phyloP scores from a whole-genome alignment of 2,329 filamentous ascomycete species.

The Huntiella bhutanensis region DNA sequence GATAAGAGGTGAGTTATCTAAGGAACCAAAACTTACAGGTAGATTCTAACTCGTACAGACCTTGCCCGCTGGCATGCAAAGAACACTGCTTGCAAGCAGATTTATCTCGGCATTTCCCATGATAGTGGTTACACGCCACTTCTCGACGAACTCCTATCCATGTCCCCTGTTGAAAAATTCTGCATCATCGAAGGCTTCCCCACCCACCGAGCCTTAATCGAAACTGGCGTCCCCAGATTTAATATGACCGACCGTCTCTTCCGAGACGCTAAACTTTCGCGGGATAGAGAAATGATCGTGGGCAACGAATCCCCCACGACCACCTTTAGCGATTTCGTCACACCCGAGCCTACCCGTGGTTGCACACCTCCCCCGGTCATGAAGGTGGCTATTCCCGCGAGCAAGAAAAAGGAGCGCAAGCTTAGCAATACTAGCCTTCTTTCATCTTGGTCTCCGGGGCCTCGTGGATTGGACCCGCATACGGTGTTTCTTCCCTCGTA shows the following conservation, averaged over 20 bases:
- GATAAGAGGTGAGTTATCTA: neutral
- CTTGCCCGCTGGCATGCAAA: conserved; percentile 35
- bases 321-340: neutral
- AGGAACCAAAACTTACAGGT: no score
- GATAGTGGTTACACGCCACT: conserved; percentile 42
- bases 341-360: neutral
- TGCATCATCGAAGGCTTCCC: conserved; percentile 35
- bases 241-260: conserved; percentile 31
- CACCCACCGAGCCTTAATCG: conserved; percentile 5
- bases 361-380: conserved; percentile 3
- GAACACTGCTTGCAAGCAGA: conserved; percentile 42
- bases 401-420: neutral
- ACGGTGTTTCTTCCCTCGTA: conserved; percentile 14
- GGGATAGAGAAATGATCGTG: conserved; percentile 15
- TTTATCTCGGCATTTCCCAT: conserved; percentile 43
- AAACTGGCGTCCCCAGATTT: conserved; percentile 27
- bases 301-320: neutral
- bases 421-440: neutral
- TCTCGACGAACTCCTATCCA: conserved; percentile 33
- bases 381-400: conserved; percentile 3
- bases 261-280: conserved; percentile 30
- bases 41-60: conserved; percentile 19
- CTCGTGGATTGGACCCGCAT: conserved; percentile 3
- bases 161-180: conserved; percentile 26
- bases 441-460: conserved; percentile 4